Conservation (phyloP, 768 basidiomycete genomes). For the Gloeopeniophorella convolvens region DNA sequence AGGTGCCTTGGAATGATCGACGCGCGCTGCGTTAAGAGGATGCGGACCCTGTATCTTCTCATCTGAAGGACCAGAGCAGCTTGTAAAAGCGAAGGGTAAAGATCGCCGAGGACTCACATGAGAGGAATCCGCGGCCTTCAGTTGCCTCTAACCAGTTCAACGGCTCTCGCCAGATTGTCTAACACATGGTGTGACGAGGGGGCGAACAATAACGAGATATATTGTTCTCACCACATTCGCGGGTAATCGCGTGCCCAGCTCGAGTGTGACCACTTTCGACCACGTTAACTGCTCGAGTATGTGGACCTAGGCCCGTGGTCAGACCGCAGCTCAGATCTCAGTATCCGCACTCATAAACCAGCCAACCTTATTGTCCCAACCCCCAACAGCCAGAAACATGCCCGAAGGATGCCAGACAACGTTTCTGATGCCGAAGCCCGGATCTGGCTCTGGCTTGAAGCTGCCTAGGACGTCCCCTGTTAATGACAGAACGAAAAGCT, state of each 20-base stretch:
- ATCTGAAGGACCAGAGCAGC: slow-evolving; percentile 35
- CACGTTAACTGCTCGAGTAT: slow-evolving; percentile 73
- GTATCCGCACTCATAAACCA: background rate
- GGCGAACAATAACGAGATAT: background rate
- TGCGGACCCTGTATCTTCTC: slow-evolving; percentile 56
- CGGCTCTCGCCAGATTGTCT: slow-evolving; percentile 87
- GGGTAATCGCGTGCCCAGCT: slow-evolving; percentile 53
- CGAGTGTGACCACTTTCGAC: slow-evolving; percentile 58
- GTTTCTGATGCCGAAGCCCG: slow-evolving; percentile 74
- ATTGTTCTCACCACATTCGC: slow-evolving; percentile 43
- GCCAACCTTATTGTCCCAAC: slow-evolving; percentile 83
- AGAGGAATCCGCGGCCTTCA: slow-evolving; percentile 79
- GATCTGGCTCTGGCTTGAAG: slow-evolving; percentile 69
- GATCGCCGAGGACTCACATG: slow-evolving; percentile 47
- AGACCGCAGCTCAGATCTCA: background rate
- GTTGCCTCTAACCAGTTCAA: slow-evolving; percentile 78
- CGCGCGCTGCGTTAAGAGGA: slow-evolving; percentile 41
- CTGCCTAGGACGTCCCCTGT: slow-evolving; percentile 56
- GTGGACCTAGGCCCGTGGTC: slow-evolving; percentile 45
- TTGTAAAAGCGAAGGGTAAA: background rate
- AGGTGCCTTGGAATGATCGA: slow-evolving; percentile 54
- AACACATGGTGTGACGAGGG: slow-evolving; percentile 12
- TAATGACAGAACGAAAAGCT: slow-evolving; percentile 62
- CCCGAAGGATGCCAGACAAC: slow-evolving; percentile 86
- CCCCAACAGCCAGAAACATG: slow-evolving; percentile 71